phyloP scores from a whole-genome alignment of 352 stramenopile genomes.

The Phytophthora hibernalis region DNA sequence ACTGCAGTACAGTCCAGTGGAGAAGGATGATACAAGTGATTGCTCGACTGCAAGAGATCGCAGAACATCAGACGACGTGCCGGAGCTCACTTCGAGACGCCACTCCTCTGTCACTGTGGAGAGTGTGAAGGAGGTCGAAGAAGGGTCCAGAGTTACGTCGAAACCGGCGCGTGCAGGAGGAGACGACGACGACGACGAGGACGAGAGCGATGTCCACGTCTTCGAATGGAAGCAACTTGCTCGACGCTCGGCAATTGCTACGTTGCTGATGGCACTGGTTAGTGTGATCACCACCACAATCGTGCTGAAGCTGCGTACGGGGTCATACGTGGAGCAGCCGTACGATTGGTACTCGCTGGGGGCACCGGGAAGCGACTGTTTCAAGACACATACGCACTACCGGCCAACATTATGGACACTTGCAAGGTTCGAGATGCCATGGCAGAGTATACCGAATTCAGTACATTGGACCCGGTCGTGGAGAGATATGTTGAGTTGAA shows the following conservation, averaged over 20 bases:
- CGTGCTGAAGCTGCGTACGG: slow-evolving; percentile 61
- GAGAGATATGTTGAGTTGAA: slow-evolving; percentile 15
- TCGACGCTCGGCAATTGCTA: slow-evolving; percentile 30
- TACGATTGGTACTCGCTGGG: slow-evolving; percentile 70
- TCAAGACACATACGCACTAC: slow-evolving; percentile 32
- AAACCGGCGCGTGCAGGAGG: slow-evolving; percentile 25
- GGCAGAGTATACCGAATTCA: slow-evolving; percentile 18
- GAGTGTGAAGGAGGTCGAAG: slow-evolving; percentile 10
- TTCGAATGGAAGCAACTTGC: slow-evolving; percentile 42
- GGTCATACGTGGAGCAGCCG: slow-evolving; percentile 51
- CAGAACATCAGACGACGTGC: slow-evolving; percentile 26
- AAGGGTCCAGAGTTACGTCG: background rate
- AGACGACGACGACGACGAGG: slow-evolving; percentile 18
- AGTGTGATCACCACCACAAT: slow-evolving; percentile 32
- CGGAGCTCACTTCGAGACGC: slow-evolving; percentile 21
- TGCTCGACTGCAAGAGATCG: slow-evolving; percentile 16
- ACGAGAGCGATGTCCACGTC: slow-evolving; percentile 24
- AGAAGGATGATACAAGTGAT: slow-evolving; percentile 18
- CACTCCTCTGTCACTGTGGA: slow-evolving; percentile 20
- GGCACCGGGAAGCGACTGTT: slow-evolving; percentile 52
- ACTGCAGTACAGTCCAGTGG: slow-evolving; percentile 10
- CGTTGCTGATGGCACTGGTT: slow-evolving; percentile 26
- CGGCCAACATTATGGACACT: slow-evolving; percentile 42
- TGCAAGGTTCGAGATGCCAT: slow-evolving; percentile 51
- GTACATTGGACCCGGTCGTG: slow-evolving; percentile 44